Evolutionary conservation across 345 rosid species (phyloP), one percentile per base, ranked within the genome.

Genomic region (Arabidopsis suecica): DNA sequence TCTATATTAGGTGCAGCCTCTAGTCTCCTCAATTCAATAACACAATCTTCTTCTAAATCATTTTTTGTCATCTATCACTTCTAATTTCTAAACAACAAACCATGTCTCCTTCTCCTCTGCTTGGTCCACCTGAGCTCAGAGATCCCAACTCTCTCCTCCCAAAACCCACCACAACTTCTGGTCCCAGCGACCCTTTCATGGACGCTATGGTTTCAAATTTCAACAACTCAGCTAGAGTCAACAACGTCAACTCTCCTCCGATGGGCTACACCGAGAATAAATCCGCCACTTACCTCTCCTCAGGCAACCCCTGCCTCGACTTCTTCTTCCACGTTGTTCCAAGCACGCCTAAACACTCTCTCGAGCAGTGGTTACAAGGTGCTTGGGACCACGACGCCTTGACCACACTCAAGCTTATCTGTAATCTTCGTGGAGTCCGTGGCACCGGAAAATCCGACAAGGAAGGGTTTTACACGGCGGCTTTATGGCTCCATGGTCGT

Each of bases 261-360:
- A 88, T 66, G 86, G 85, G 85, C 13, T 37, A 9, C 54, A 85
- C 91, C 4, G 89, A 84, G 48, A 89, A 86, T 16, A 2, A 22
- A 3, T 77, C 89, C 0, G 61, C 65, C 41, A 87, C 93, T 1
- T 84, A 51, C 61, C 71, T 77, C 33, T 78, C 81, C 5, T 41
- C 87, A 0, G 84, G 89, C 1, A 83, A 83, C 49, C 91, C 88
- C 0, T 89, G 92, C 71, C 86, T 89, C 1, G 91, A 87, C 66
- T 86, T 75, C 76, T 88, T 87, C 73, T 89, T 83, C 78, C 88
- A 86, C 5, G 79, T 89, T 0, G 84, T 91, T 9, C 97, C 92
- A 2, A 22, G 55, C 48, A 82, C 89, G 3, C 85, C 85, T 0
- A 45, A 83, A 3, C 38, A 72, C 4, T 48, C 80, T 6, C 1